phyloP scores from a whole-genome alignment of 1,284 basidiomycete genomes.

The Rhodotorula sp. region DNA sequence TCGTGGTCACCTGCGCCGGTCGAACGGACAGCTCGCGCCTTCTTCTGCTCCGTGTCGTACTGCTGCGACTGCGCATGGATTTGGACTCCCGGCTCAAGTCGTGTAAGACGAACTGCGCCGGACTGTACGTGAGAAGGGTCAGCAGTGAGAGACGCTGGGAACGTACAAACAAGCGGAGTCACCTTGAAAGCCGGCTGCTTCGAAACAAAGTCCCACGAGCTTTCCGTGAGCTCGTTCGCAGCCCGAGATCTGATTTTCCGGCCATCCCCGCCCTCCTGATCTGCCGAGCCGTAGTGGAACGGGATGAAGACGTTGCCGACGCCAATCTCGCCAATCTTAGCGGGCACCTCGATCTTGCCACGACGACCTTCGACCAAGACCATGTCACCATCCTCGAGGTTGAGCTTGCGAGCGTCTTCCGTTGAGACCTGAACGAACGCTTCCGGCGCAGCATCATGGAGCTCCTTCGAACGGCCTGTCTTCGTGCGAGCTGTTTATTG shows the following conservation, averaged over 20 bases:
- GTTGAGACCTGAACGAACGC: conserved; percentile 12
- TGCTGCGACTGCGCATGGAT: conserved; percentile 12
- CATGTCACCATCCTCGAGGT: conserved; percentile 13
- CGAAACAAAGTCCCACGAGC: conserved; percentile 9
- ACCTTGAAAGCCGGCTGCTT: conserved; percentile 24
- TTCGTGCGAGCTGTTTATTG: not conserved
- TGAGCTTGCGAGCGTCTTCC: conserved; percentile 5
- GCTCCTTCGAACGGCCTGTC: conserved; percentile 11
- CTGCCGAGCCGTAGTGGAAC: conserved; percentile 17
- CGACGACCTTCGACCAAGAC: conserved; percentile 8
- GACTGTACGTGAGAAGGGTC: not conserved
- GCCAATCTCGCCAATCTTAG: conserved; percentile 16
- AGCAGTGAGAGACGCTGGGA: not conserved
- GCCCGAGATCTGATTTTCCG: not conserved
- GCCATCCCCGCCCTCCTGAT: conserved; percentile 9
- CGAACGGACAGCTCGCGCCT: not conserved
- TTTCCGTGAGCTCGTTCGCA: conserved; percentile 16
- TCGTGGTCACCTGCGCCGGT: not conserved
- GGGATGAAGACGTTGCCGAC: conserved; percentile 17
- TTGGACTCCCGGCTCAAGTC: conserved; percentile 10
- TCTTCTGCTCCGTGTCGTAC: conserved; percentile 8
- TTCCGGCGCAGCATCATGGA: conserved; percentile 11
- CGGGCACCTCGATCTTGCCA: conserved; percentile 10
- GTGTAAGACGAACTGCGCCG: conserved; percentile 11
- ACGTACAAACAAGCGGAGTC: not conserved